Evolutionary conservation across 805 yeast genomes (phyloP), one percentile per base, ranked within the genome.

Genomic region (Grigorovia jiainica): DNA sequence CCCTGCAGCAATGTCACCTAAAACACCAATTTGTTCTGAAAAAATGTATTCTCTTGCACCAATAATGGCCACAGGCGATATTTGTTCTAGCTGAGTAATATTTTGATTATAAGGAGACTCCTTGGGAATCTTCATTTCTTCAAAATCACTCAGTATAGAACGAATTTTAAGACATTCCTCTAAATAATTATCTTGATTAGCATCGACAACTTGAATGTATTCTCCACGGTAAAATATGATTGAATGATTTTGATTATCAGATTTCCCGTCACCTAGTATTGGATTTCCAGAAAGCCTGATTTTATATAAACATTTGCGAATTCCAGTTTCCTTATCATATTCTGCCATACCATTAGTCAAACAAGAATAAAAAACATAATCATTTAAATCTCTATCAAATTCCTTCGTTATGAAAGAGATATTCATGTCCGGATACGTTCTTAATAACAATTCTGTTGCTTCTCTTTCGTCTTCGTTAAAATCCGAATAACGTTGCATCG

Each of bases 1-100:
- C 7, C 95, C 96, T 17, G 97, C 97, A 18, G 97, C 97, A 51
- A 89, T 85, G 64, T 89, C 97, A 38, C 97, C 97, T 34, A 89
- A 68, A 10, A 89, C 82, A 44, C 97, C 97, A 45, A 86, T 78
- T 56, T 84, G 84, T 63, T 89, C 97, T 2, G 95, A 83, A 65
- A 90, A 90, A 24, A 90, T 87, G 58, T 87, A 87, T 58, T 90
- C 97, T 53, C 97, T 76, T 1, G 97, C 95, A 34, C 97, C 97
- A 34, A 90, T 73, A 53, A 90, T 87, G 1, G 97, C 97, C 15
- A 90, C 94, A 1, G 94, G 94, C 19, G 89, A 92, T 1, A 92
- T 89, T 4, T 53, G 57, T 2, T 63, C 59, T 3, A 60, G 57
- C 46, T 66, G 57, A 21, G 70, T 68, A 20, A 74, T 64, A 1